These are phyloP conservation scores for Penicillium sp. DNA, from an alignment of 2,329 filamentous ascomycete species.

Conservation along the genomic window DNA sequence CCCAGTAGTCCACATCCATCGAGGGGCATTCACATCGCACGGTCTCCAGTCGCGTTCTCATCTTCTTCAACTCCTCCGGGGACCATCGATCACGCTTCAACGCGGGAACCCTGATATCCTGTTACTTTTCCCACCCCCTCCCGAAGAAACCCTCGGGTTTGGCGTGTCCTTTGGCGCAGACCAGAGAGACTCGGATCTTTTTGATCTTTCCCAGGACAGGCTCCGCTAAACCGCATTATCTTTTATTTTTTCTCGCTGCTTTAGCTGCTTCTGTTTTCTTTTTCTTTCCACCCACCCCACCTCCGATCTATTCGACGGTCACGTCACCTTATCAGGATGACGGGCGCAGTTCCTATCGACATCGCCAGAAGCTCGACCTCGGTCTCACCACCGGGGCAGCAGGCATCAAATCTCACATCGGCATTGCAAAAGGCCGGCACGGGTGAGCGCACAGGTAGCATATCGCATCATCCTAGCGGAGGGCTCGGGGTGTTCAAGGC, in stretches of 20 bases:
- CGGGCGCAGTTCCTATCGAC: slow-evolving; percentile 62
- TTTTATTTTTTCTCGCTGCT: slow-evolving; percentile 9
- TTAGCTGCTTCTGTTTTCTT: slow-evolving; percentile 29
- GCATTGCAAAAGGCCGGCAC: slow-evolving; percentile 58
- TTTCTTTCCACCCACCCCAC: background rate
- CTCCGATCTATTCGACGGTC: slow-evolving; percentile 20
- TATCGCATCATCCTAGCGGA: slow-evolving; percentile 49
- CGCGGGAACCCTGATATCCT: slow-evolving; percentile 52
- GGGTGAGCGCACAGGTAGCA: slow-evolving; percentile 46
- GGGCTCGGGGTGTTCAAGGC: slow-evolving; percentile 44
- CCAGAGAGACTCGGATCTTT: slow-evolving; percentile 40
- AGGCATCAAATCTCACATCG: slow-evolving; percentile 66
- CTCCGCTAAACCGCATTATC: slow-evolving; percentile 31
- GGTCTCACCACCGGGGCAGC: slow-evolving; percentile 62
- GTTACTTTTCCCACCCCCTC: slow-evolving; percentile 37
- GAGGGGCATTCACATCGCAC: slow-evolving; percentile 55
- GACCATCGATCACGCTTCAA: slow-evolving; percentile 55
- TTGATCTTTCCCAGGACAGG: slow-evolving; percentile 4
- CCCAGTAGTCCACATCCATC: slow-evolving; percentile 48
- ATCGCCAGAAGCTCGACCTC: slow-evolving; percentile 61
- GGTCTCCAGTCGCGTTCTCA: slow-evolving; percentile 48
- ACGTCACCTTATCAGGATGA: slow-evolving; percentile 49
- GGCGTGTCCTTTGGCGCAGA: slow-evolving; percentile 47
- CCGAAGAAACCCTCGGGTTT: slow-evolving; percentile 47
- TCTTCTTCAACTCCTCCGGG: slow-evolving; percentile 51